Base-by-base conservation (phyloP, 2,329 filamentous ascomycete species). In the Penicillium expansum region DNA sequence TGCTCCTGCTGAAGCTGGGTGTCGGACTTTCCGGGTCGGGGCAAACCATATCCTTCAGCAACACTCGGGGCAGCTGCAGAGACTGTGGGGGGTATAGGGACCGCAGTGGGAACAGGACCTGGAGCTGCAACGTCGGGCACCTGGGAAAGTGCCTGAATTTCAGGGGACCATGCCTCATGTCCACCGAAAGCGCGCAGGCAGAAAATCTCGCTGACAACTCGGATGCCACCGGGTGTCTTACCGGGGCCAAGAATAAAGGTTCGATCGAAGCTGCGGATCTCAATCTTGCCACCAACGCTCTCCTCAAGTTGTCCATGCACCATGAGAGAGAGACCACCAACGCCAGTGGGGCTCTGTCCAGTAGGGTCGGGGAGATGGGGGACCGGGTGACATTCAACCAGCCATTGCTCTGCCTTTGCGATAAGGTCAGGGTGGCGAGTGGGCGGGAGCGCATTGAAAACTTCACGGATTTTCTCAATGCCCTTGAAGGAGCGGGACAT, bases 281-380 rank as follows among this genome's bases (percentile, higher is more conserved):
- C 84, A 37, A 85, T 80, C 42, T 82, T 82, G 43, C 83, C 80
- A 47, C 81, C 78, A 22, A 80, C 82, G 18, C 87, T 78, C 69
- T 96, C 92, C 48, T 93, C 86, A 58, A 91, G 95, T 67, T 93
- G 89, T 60, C 91, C 90, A 66, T 94, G 89, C n/a, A 93, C 82
- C 8, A 83, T 87, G 63, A 95, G 83, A 48, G 90, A 82, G 62
- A 95, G 83, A 8, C 91, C 91, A 61, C 90, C 89, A 20, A 93
- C 90, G 5, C 90, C 90, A 20, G 78, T 77, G 1, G 77, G 71
- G 59, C 81, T 87, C 61, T 87, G 75, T 1, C 86, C 85, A 13
- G 81, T 82, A 3, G 86, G 86, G 65, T 95, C 91, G 3, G 83
- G 82, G 24, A 95, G 80, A 33, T 87, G 86, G 1, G 87, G 83